Base-by-base conservation (phyloP, 1,284 basidiomycete genomes). In the Crucibulum cyathiforme region DNA sequence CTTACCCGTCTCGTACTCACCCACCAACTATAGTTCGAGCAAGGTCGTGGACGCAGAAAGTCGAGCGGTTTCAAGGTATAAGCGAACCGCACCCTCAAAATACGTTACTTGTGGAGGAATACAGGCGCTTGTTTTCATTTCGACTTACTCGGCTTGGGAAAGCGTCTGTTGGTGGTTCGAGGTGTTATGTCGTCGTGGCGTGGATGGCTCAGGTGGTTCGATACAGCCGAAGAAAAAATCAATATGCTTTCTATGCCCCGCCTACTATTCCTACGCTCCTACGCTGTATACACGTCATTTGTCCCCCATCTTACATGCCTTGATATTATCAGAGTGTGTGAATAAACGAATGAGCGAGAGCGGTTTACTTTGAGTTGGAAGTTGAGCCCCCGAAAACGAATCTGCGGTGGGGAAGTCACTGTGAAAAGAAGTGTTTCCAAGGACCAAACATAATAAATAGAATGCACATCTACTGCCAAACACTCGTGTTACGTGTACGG, bases 41-140 rank as follows among this genome's bases (percentile, higher is more conserved):
- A 88, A 72, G 92, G 79, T 78, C 94, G 94, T 89, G 94, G 94
- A 85, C 92, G 94, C 86, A 88, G 94, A 92, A 92, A 93, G 86
- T 94, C 92, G 60, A 90, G 90, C 80, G 92, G 91, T 70, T 94
- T 93, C 90, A 94, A 93, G 83, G 92, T 94, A 66, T 94, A 90
- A 31, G 6, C 47, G n/a, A 87, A 60, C 36, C 37, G 36, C 53
- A 45, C 36, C 36, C 15, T n/a, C 15, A 49, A 49, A 49, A 15
- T 31, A 5, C 31, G 31, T 31, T 31, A 31, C 31, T 31, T 31
- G 31, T 31, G 31, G 31, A 31, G 31, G 31, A 31, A 31, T 31
- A 5, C 31, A 31, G 31, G 31, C 31, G 31, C 31, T 31, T 31
- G 31, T 31, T 31, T 5, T 31, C 31, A 3, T 31, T 31, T 31